These are phyloP conservation scores for Carex arenaria DNA, from an alignment of 202 grass and related monocot species.

Conservation along the genomic window DNA sequence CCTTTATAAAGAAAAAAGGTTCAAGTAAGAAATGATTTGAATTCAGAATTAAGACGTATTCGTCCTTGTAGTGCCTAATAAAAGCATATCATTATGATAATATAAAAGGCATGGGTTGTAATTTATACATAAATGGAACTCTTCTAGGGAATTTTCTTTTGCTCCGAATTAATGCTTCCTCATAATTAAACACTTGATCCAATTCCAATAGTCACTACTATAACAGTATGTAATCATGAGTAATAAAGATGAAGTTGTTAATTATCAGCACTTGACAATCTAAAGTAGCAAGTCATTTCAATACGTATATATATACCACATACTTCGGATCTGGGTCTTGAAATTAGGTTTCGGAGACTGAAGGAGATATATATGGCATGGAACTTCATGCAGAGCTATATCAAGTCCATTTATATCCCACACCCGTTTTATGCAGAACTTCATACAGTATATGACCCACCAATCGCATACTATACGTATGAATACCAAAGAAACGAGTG, in stretches of 20 bases:
- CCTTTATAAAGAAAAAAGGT: constrained; percentile 29
- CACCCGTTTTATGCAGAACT: no score
- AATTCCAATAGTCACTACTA: not conserved
- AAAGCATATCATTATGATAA: constrained; percentile 3
- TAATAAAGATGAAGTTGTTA: not conserved
- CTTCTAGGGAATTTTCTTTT: constrained; percentile 31
- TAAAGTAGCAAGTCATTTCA: not conserved
- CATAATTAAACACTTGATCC: not conserved
- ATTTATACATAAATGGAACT: constrained; percentile 8
- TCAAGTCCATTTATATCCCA: not conserved
- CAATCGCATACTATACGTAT: no score
- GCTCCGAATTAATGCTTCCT: constrained; percentile 5
- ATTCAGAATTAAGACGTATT: not conserved
- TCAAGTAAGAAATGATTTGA: constrained; percentile 15
- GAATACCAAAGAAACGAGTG: no score
- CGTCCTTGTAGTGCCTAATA: not conserved
- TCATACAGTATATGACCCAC: no score
- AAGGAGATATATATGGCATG: not conserved
- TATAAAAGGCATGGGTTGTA: not conserved
- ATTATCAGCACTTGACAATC: not conserved
- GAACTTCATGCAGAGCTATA: not conserved
- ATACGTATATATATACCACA: not conserved
- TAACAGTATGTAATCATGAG: not conserved
- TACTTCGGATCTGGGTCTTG: not conserved
- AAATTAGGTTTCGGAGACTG: not conserved